A percentile compares a stretch with the other conserved stretches of the same genome.
phyloP scores from a whole-genome alignment of 192 early-diverging fungal species.

The Backusella australiensis region DNA sequence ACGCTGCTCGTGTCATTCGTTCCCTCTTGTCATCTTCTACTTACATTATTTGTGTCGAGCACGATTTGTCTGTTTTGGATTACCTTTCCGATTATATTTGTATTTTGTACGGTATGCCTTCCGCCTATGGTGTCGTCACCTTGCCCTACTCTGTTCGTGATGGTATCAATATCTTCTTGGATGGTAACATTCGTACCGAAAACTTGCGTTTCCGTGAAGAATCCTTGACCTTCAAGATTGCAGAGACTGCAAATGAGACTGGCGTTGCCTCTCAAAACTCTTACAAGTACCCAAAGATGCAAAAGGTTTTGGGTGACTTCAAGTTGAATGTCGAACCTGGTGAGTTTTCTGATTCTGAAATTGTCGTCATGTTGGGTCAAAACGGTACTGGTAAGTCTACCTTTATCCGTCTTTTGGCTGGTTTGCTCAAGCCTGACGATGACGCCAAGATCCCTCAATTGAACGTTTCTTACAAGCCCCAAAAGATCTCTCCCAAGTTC shows the following conservation, averaged over 20 bases:
- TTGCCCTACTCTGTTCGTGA: conserved; percentile 96
- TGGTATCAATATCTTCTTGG: conserved; percentile 98
- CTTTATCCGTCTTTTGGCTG: conserved; percentile 92
- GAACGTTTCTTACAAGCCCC: conserved; percentile 94
- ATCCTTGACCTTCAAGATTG: conserved; percentile 87
- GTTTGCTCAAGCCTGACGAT: conserved; percentile 73
- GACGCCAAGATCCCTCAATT: conserved; percentile 80
- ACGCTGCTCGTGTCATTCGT: conserved; percentile 91
- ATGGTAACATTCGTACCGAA: conserved; percentile 95
- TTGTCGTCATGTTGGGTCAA: conserved; percentile 97
- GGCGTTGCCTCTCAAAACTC: conserved; percentile 63
- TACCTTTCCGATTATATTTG: conserved; percentile 98
- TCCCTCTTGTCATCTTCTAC: conserved; percentile 63
- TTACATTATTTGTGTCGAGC: conserved; percentile 97
- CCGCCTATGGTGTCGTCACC: conserved; percentile 96
- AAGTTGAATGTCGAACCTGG: conserved; percentile 73
- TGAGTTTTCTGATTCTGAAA: conserved; percentile 95
- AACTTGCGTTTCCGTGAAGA: conserved; percentile 99
- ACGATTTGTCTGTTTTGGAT: conserved; percentile 97
- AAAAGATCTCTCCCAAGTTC: conserved; percentile 98
- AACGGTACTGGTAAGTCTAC: conserved; percentile 99
- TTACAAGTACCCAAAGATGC: conserved; percentile 88
- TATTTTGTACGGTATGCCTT: conserved; percentile 97
- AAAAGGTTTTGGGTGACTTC: conserved; percentile 83
- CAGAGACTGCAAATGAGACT: conserved; percentile 85